phyloP scores from a whole-genome alignment of 495 filamentous ascomycete species.

The Lasiosphaeria miniovina region DNA sequence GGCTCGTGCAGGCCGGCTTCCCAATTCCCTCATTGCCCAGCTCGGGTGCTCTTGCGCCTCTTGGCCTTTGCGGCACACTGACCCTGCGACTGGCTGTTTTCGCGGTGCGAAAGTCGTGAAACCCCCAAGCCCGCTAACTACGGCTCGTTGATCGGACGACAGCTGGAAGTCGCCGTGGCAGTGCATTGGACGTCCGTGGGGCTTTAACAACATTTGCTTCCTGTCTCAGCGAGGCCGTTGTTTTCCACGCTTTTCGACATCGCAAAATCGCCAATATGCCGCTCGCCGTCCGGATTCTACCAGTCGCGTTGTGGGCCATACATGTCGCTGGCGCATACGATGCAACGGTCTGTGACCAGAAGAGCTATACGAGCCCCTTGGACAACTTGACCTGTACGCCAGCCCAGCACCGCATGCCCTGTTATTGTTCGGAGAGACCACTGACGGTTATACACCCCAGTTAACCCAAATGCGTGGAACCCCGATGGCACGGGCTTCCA shows the following conservation, averaged over 20 bases:
- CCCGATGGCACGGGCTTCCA: constrained; percentile 26
- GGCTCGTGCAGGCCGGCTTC: too few species aligned
- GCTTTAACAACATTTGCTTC: background rate
- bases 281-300: background rate
- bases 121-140: background rate
- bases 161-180: background rate
- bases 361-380: constrained; percentile 23
- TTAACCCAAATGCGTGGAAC: constrained; percentile 33
- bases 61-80: background rate
- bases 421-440: background rate
- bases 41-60: background rate
- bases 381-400: constrained; percentile 25
- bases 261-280: constrained; percentile 1
- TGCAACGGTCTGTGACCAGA: constrained; percentile 23
- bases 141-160: too few species aligned
- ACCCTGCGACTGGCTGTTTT: background rate
- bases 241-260: background rate
- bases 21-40: background rate
- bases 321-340: constrained; percentile 19
- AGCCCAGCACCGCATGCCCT: background rate
- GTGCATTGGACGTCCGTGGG: background rate
- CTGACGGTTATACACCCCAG: constrained; percentile 12
- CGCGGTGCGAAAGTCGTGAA: background rate
- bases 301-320: constrained; percentile 16
- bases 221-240: background rate